A percentile compares a stretch with the other conserved stretches of the same genome.
phyloP scores from a whole-genome alignment of 208 protist species.

The Leptomonas pyrrhocoris region DNA sequence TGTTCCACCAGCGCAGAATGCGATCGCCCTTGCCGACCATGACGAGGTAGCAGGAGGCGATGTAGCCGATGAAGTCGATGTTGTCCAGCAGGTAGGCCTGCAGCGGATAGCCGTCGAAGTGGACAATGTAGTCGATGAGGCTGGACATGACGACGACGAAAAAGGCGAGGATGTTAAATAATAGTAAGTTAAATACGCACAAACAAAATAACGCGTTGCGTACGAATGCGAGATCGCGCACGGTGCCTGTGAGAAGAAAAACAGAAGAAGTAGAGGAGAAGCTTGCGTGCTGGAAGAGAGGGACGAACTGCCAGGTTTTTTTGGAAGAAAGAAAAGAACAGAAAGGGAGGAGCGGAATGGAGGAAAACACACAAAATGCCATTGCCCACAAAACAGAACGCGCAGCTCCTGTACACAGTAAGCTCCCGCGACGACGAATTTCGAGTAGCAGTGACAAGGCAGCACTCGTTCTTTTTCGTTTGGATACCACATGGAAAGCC shows the following conservation, averaged over 20 bases:
- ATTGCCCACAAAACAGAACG: too few relatives aligned
- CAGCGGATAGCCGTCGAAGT: constrained; percentile 48
- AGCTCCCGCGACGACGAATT: too few relatives aligned
- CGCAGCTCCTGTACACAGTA: too few relatives aligned
- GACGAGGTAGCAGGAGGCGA: constrained; percentile 56
- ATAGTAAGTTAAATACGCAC: neutral
- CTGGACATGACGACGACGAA: constrained; percentile 18
- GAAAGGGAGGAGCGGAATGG: neutral
- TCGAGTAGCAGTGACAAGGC: too few relatives aligned
- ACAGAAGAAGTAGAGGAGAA: neutral
- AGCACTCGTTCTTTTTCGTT: too few relatives aligned
- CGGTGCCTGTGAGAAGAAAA: too few relatives aligned
- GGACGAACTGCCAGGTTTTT: neutral
- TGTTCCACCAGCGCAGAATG: constrained; percentile 43
- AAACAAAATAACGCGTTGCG: neutral
- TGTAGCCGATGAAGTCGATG: constrained; percentile 52
- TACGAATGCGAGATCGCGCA: neutral
- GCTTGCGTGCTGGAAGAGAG: neutral
- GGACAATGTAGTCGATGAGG: constrained; percentile 25
- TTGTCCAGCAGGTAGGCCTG: constrained; percentile 47
- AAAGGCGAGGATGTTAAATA: constrained; percentile 1
- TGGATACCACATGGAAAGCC: too few relatives aligned
- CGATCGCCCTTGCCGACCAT: constrained; percentile 52
- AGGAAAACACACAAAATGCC: too few relatives aligned
- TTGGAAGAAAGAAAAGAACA: neutral